Evolutionary conservation across 768 basidiomycete species (phyloP).

Genomic region (Tylopilus plumbeoviolaceoides): DNA sequence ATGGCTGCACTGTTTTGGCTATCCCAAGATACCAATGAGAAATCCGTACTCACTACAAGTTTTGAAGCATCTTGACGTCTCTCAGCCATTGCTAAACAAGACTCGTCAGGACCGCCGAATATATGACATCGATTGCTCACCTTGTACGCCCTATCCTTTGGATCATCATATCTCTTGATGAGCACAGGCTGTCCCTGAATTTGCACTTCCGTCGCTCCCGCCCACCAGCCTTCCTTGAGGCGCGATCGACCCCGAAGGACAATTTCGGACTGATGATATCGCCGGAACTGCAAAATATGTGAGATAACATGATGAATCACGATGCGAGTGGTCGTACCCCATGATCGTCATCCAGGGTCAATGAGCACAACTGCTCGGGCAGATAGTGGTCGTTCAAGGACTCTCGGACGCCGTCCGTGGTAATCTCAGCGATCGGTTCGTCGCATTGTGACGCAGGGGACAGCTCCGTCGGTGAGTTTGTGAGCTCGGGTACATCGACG

Average conservation of each 20-base stretch:
- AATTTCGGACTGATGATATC: constrained; percentile 50
- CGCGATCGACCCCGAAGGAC: constrained; percentile 33
- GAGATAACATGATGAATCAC: background rate
- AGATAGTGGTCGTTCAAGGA: constrained; percentile 21
- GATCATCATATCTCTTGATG: constrained; percentile 44
- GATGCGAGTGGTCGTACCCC: constrained; percentile 25
- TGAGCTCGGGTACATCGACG: constrained; percentile 1
- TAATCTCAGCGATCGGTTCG: constrained; percentile 19
- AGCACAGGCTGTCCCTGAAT: constrained; percentile 38
- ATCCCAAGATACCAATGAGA: background rate
- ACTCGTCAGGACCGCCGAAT: background rate
- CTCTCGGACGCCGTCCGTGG: constrained; percentile 12
- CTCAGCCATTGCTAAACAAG: constrained; percentile 41
- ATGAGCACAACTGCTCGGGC: constrained; percentile 19
- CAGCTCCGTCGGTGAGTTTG: background rate
- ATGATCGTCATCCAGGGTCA: constrained; percentile 26
- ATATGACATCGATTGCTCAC: constrained; percentile 16
- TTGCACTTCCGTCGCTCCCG: constrained; percentile 38
- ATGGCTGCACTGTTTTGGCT: constrained; percentile 31
- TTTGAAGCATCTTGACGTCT: constrained; percentile 49
- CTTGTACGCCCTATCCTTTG: constrained; percentile 29
- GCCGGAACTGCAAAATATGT: constrained; percentile 36
- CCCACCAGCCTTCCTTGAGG: constrained; percentile 47
- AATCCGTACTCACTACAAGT: constrained; percentile 39
- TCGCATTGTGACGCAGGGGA: background rate